Evolutionary conservation across 2,329 filamentous ascomycete species (phyloP), one percentile per base, ranked within the genome.

Genomic region (Fusarium sp.): DNA sequence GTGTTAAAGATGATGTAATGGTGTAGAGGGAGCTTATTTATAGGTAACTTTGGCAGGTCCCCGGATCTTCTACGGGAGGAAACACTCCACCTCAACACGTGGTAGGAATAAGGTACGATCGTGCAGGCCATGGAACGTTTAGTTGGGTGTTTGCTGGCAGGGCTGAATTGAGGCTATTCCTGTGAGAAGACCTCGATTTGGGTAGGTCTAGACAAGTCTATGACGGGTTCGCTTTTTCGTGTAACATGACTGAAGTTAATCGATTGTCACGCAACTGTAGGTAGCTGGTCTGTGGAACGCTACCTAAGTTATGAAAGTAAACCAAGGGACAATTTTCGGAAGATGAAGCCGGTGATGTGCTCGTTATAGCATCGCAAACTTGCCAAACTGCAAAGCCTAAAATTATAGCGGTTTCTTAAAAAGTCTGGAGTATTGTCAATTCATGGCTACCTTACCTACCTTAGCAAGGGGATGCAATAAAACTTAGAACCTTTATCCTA

Each of bases 81-180:
- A 62, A 64, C 66, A 78, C 75, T 78, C 76, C 74, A 75, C 76
- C 44, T 66, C 36, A 76, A 61, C 69, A 69, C 47, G 62, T 73
- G 62, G 48, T 63, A 41, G 24, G 56, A 41, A 56, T 58, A 22
- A 32, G 28, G 47, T 24, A 56, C 57, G 47, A 74, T 72, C 58
- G 53, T 58, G 62, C 48, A 57, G 32, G 50, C 41, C 12, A 56
- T 48, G 20, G 28, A 28, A 70, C 50, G 58, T 42, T 61, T 30
- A 50, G 61, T 48, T 41, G 58, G 24, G 39, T 57, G 65, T 58
- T 48, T 35, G 36, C 28, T 50, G 20, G 17, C 39, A 65, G 28
- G 45, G 36, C 63, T 67, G 38, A 41, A 42, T 41, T 28, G 39
- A 68, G 44, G 59, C 20, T 18, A 45, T 63, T 35, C 56, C 8